These are phyloP conservation scores for Solanum paucissectum DNA, from an alignment of 257 asterid species.

Conservation along the genomic window DNA sequence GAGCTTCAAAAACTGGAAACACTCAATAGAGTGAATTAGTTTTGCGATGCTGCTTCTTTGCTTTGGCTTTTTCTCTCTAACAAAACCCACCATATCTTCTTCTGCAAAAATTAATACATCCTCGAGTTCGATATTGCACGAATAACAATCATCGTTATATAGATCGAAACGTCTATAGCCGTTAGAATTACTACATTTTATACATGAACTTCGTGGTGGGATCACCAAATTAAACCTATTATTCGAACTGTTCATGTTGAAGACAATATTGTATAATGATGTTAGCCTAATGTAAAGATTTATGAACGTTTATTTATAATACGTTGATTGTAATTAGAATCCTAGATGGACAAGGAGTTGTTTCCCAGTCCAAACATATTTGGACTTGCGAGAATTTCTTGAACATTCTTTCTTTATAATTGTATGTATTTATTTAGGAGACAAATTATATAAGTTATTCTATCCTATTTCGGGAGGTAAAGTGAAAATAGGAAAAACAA, in stretches of 20 bases:
- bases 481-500: no score
- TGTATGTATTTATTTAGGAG: not conserved
- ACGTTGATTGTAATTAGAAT: not conserved
- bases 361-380: not conserved
- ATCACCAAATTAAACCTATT: not conserved
- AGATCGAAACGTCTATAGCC: not conserved
- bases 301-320: not conserved
- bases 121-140: not conserved
- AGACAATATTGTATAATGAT: not conserved
- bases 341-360: not conserved
- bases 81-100: not conserved
- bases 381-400: not conserved
- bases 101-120: not conserved
- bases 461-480: not conserved
- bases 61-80: not conserved
- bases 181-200: not conserved
- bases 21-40: not conserved
- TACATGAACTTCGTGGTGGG: not conserved
- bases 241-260: not conserved
- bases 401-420: not conserved
- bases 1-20: conserved; percentile 1
- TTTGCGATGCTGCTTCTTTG: not conserved
- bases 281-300: not conserved
- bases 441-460: no score
- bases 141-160: not conserved